phyloP scores from a whole-genome alignment of 2,329 filamentous ascomycete genomes.

The Alternaria sp. region DNA sequence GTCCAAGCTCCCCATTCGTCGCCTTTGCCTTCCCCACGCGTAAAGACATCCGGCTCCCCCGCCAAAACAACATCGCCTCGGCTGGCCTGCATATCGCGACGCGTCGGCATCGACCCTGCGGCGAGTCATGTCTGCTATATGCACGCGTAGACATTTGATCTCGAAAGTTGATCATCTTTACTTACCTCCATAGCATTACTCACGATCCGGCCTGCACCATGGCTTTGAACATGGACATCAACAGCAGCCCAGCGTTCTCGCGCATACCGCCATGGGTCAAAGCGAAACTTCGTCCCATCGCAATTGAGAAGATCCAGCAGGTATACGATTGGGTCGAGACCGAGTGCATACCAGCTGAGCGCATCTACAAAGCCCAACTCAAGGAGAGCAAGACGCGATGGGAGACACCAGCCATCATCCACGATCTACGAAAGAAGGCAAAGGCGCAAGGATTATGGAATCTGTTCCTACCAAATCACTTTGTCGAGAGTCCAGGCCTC shows the following conservation, averaged over 20 bases:
- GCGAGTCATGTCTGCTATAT: slow-evolving; percentile 22
- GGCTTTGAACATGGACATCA: slow-evolving; percentile 25
- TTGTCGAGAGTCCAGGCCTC: slow-evolving; percentile 52
- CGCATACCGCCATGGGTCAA: slow-evolving; percentile 55
- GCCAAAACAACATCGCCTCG: slow-evolving; percentile 14
- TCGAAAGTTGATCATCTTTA: slow-evolving; percentile 1
- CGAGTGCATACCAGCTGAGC: slow-evolving; percentile 54
- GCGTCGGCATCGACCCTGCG: slow-evolving; percentile 22
- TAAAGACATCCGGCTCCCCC: slow-evolving; percentile 35
- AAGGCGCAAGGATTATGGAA: slow-evolving; percentile 51
- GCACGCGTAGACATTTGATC: slow-evolving; percentile 8
- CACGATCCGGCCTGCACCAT: slow-evolving; percentile 6
- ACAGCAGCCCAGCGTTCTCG: slow-evolving; percentile 46
- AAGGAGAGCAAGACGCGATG: slow-evolving; percentile 37
- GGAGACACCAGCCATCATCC: slow-evolving; percentile 51
- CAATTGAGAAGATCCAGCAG: slow-evolving; percentile 52
- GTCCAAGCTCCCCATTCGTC: slow-evolving; percentile 5
- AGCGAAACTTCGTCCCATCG: slow-evolving; percentile 57
- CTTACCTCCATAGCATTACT: neutral
- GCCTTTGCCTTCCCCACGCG: slow-evolving; percentile 13
- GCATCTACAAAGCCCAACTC: slow-evolving; percentile 52
- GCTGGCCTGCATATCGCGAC: slow-evolving; percentile 6
- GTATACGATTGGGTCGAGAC: slow-evolving; percentile 54
- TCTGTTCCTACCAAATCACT: slow-evolving; percentile 51
- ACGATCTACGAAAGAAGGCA: slow-evolving; percentile 52